Conservation (phyloP, 345 rosid genomes). For the Salix brachista region DNA sequence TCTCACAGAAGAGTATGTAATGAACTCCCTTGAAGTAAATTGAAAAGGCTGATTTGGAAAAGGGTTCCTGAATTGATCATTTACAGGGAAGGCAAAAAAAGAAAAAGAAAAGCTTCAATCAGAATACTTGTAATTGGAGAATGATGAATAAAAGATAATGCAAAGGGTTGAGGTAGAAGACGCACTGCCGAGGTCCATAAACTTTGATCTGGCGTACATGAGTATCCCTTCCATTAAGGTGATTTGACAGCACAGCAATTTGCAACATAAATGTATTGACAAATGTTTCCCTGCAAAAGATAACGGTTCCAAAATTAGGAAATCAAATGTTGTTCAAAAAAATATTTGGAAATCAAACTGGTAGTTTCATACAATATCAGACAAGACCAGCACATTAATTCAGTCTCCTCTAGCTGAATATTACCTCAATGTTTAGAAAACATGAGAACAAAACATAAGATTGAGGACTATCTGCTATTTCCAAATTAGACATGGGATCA, state of each 20-base stretch:
- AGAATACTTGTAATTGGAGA: background rate
- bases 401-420: background rate
- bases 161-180: background rate
- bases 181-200: slow-evolving; percentile 74
- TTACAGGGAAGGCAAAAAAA: background rate
- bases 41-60: slow-evolving; percentile 83
- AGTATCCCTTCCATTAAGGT: slow-evolving; percentile 83
- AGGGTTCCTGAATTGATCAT: slow-evolving; percentile 53
- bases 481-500: background rate
- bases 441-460: background rate
- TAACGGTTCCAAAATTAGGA: background rate
- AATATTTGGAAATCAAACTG: background rate
- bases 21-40: slow-evolving; percentile 77
- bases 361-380: background rate
- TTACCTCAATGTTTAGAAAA: background rate
- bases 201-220: slow-evolving; percentile 92
- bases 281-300: slow-evolving; percentile 69
- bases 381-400: background rate
- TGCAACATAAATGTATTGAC: slow-evolving; percentile 88
- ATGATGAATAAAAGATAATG: background rate
- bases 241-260: slow-evolving; percentile 76
- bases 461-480: background rate
- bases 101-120: background rate
- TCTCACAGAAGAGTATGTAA: slow-evolving; percentile 64
- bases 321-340: background rate